These are phyloP conservation scores for Ambrosiella beaveri DNA, from an alignment of 2,329 filamentous ascomycete species.

Conservation along the genomic window DNA sequence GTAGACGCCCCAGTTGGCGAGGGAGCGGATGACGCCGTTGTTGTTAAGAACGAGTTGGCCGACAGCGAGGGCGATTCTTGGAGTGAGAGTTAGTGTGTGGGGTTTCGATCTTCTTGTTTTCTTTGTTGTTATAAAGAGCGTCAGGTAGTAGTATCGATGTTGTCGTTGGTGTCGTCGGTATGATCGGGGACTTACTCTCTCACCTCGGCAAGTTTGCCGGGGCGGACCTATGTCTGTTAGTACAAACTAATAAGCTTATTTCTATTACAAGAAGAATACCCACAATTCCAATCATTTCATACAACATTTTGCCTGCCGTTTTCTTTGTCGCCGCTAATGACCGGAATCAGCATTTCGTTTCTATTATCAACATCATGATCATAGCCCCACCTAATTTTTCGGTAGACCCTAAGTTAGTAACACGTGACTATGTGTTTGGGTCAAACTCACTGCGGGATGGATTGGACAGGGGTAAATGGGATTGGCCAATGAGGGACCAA, in stretches of 20 bases:
- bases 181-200: slow-evolving; percentile 62
- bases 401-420: too few species aligned
- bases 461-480: neutral
- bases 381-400: neutral
- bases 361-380: neutral
- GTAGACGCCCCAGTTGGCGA: slow-evolving; percentile 92
- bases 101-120: neutral
- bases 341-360: neutral
- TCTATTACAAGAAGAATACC: slow-evolving; percentile 19
- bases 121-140: neutral
- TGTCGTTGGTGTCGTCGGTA: too few species aligned
- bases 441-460: neutral
- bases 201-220: slow-evolving; percentile 75
- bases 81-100: slow-evolving; percentile 8
- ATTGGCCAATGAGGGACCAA: neutral
- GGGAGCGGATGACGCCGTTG: slow-evolving; percentile 77
- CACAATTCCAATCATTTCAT: slow-evolving; percentile 94
- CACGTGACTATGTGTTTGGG: too few species aligned
- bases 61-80: slow-evolving; percentile 71
- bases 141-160: too few species aligned
- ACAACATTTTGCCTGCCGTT: slow-evolving; percentile 51
- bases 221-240: slow-evolving; percentile 52
- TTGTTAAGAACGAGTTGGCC: slow-evolving; percentile 67
- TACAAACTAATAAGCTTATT: neutral
- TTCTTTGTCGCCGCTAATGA: neutral